Conservation (phyloP, 2,329 filamentous ascomycete species). For the Geosmithia putterillii region DNA sequence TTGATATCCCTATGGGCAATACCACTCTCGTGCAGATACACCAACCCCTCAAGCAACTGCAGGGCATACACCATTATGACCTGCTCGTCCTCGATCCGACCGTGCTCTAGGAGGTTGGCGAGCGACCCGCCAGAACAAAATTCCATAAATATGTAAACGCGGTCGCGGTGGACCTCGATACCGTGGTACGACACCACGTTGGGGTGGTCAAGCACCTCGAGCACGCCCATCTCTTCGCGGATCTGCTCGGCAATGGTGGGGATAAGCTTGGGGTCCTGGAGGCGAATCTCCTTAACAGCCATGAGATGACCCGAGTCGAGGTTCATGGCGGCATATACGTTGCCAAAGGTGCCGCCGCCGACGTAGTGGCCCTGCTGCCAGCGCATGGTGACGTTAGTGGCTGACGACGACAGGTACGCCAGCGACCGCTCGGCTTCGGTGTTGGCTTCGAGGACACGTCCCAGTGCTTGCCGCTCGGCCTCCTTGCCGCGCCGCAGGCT, state of each 20-base stretch:
- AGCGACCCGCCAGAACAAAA: slow-evolving; percentile 94
- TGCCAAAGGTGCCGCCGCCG: slow-evolving; percentile 92
- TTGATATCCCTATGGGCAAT: slow-evolving; percentile 98
- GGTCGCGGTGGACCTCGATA: slow-evolving; percentile 95
- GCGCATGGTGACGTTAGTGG: slow-evolving; percentile 87
- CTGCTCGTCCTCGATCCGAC: slow-evolving; percentile 93
- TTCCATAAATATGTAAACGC: slow-evolving; percentile 99
- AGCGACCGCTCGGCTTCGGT: slow-evolving; percentile 94
- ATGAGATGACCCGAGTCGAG: slow-evolving; percentile 91
- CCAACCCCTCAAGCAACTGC: slow-evolving; percentile 86
- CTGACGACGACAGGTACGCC: slow-evolving; percentile 84
- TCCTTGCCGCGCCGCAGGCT: slow-evolving; percentile 66
- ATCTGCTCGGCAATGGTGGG: slow-evolving; percentile 91
- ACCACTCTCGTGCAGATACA: slow-evolving; percentile 80
- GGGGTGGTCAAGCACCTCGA: slow-evolving; percentile 91
- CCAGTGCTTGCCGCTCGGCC: slow-evolving; percentile 75
- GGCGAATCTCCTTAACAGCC: slow-evolving; percentile 96
- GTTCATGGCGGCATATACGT: slow-evolving; percentile 95
- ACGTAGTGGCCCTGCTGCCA: slow-evolving; percentile 99
- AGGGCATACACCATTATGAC: slow-evolving; percentile 95
- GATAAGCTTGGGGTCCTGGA: slow-evolving; percentile 93
- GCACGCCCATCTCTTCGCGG: slow-evolving; percentile 89
- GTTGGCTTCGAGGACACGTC: slow-evolving; percentile 81
- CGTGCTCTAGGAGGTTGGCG: slow-evolving; percentile 81
- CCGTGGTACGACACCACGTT: slow-evolving; percentile 97